Conservation (phyloP, 2,329 filamentous ascomycete genomes). For the Calonectria leucothoes region DNA sequence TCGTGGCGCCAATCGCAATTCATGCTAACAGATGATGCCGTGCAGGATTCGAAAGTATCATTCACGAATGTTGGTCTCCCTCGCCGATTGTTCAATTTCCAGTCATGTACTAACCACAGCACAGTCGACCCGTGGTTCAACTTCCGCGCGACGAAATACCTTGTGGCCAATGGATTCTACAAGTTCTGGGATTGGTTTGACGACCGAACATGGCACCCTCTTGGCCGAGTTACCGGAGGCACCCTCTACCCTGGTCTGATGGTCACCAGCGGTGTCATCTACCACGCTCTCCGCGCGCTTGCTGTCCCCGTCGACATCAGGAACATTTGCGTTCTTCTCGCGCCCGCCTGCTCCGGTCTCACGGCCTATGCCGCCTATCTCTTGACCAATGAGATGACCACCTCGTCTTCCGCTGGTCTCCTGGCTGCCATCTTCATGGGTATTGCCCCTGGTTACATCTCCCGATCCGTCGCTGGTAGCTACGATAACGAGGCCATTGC, state of each 20-base stretch:
- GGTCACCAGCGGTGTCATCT: slow-evolving; percentile 98
- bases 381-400: slow-evolving; percentile 95
- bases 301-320: slow-evolving; percentile 96
- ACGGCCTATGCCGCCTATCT: slow-evolving; percentile 95
- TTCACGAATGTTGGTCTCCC: slow-evolving; percentile 90
- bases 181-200: slow-evolving; percentile 99
- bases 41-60: slow-evolving; percentile 96
- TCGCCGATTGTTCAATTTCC: slow-evolving; percentile 20
- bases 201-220: slow-evolving; percentile 99
- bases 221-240: slow-evolving; percentile 96
- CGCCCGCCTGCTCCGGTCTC: slow-evolving; percentile 92
- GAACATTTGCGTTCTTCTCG: slow-evolving; percentile 97
- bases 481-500: slow-evolving; percentile 99
- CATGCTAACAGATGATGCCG: slow-evolving; percentile 45
- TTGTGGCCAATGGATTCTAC: slow-evolving; percentile 97
- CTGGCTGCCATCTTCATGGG: slow-evolving; percentile 97
- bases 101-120: slow-evolving; percentile 41
- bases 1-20: not conserved
- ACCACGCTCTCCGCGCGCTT: slow-evolving; percentile 89
- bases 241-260: slow-evolving; percentile 99
- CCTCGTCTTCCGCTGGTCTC: slow-evolving; percentile 93
- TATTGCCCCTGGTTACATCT: slow-evolving; percentile 97
- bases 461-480: slow-evolving; percentile 94
- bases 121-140: slow-evolving; percentile 99
- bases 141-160: slow-evolving; percentile 97